Percentiles rank a stretch among this genome's conserved stretches.
These are phyloP conservation scores for Globisporangium parvum DNA, from an alignment of 352 stramenopile genomes.

Conservation along the genomic window DNA sequence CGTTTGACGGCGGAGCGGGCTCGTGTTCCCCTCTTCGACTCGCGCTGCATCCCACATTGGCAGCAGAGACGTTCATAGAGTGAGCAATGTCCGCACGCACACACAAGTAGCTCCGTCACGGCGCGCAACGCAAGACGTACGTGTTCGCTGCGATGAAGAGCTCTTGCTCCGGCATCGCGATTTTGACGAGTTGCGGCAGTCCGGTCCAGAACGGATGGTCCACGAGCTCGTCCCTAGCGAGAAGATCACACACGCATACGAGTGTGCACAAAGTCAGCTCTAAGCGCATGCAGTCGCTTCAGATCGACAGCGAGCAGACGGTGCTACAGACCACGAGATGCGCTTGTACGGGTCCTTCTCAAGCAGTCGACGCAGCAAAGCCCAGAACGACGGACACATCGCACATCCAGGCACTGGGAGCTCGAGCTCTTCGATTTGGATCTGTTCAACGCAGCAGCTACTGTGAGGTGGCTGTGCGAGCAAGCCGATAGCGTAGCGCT, in stretches of 20 bases:
- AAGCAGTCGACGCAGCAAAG: slow-evolving; percentile 52
- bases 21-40: too few species aligned
- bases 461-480: background rate
- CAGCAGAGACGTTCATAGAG: background rate
- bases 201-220: slow-evolving; percentile 64
- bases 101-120: background rate
- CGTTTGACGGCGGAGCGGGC: too few species aligned
- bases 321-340: slow-evolving; percentile 55
- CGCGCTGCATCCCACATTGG: background rate
- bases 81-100: background rate
- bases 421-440: slow-evolving; percentile 50
- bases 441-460: slow-evolving; percentile 23
- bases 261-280: too few species aligned
- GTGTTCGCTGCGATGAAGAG: slow-evolving; percentile 34
- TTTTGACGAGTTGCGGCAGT: slow-evolving; percentile 18
- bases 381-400: slow-evolving; percentile 51
- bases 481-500: background rate
- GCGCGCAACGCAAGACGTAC: background rate
- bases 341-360: slow-evolving; percentile 65
- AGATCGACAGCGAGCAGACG: slow-evolving; percentile 6
- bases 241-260: too few species aligned
- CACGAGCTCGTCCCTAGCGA: slow-evolving; percentile 59
- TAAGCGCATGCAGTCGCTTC: too few species aligned
- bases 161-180: slow-evolving; percentile 52
- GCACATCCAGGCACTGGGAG: slow-evolving; percentile 37